These are phyloP conservation scores for Avena sativa DNA, from an alignment of 176 grass and related monocot genomes.

Conservation along the genomic window DNA sequence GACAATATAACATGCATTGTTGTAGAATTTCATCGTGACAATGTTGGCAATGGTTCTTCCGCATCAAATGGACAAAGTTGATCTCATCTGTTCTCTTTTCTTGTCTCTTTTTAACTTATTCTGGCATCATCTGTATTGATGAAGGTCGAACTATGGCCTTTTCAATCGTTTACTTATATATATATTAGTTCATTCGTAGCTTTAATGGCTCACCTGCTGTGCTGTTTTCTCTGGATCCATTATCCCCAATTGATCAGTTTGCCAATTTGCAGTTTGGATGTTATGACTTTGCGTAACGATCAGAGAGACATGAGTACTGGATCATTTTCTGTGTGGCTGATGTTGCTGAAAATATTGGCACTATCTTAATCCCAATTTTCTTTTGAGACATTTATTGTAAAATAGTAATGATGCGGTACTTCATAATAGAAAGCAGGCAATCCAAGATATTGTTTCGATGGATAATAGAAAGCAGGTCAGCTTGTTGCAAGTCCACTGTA, in stretches of 20 bases:
- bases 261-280: too few relatives aligned
- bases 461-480: too few relatives aligned
- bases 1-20: conserved; percentile 92
- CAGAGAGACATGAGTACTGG: too few relatives aligned
- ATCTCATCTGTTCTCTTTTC: conserved; percentile 20
- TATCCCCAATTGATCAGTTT: background rate
- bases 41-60: conserved; percentile 44
- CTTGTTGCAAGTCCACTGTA: too few relatives aligned
- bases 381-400: too few relatives aligned
- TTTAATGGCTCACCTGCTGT: background rate
- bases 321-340: too few relatives aligned
- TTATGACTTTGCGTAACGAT: too few relatives aligned
- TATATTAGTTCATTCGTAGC: conserved; percentile 14
- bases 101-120: conserved; percentile 44
- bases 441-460: too few relatives aligned
- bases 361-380: too few relatives aligned
- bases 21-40: conserved; percentile 71
- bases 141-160: conserved; percentile 11
- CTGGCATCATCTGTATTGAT: conserved; percentile 34
- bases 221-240: background rate
- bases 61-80: conserved; percentile 54
- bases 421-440: too few relatives aligned
- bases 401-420: too few relatives aligned
- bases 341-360: too few relatives aligned
- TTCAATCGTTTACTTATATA: conserved; percentile 47